These are phyloP conservation scores for Solanum pinnatisectum DNA, from an alignment of 257 asterid species.

Conservation along the genomic window DNA sequence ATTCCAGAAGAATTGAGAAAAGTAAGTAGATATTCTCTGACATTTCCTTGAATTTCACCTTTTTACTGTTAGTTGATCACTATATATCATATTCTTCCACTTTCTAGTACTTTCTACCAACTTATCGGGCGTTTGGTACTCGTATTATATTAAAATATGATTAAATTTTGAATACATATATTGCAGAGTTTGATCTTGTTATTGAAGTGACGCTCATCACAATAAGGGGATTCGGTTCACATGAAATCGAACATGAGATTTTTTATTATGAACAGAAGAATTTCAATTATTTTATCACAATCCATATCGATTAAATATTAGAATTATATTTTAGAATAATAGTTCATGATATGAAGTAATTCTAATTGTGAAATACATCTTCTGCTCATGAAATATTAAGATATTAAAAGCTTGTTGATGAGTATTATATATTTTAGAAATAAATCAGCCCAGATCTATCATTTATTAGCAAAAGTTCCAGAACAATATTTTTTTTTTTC, in stretches of 20 bases:
- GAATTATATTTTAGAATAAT: no score
- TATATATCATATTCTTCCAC: background rate
- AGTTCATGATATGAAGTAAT: background rate
- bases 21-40: background rate
- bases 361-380: background rate
- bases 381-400: background rate
- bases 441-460: background rate
- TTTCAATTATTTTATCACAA: background rate
- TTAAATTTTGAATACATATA: background rate
- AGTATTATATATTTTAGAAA: background rate
- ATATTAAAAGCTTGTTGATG: background rate
- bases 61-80: background rate
- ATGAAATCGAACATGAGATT: no score
- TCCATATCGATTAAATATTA: no score
- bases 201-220: no score
- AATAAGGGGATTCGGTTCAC: no score
- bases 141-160: background rate
- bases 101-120: background rate
- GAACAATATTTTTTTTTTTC: background rate
- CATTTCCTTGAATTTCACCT: background rate
- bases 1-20: background rate
- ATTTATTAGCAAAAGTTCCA: background rate
- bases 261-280: background rate
- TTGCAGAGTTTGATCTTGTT: background rate
- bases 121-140: accelerated